Conservation (phyloP, 2,329 filamentous ascomycete genomes). For the Aspergillus latus region DNA sequence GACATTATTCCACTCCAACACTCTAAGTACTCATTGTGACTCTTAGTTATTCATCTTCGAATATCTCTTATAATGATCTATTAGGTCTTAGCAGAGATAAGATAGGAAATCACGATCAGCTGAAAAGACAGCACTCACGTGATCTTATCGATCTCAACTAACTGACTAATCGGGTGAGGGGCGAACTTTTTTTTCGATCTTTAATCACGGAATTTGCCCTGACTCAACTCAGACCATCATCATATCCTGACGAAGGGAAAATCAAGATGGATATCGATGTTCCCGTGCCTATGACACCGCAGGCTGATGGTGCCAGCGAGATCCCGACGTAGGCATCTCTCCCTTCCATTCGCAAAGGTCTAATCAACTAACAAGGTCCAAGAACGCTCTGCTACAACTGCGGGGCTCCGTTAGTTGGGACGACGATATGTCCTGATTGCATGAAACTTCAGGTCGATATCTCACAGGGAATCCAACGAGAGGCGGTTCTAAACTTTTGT, state of each 20-base stretch:
- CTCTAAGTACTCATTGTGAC: too few relatives aligned
- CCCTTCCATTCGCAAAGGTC: background rate
- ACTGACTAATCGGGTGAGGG: conserved; percentile 7
- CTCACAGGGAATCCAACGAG: conserved; percentile 16
- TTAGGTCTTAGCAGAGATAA: too few relatives aligned
- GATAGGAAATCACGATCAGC: too few relatives aligned
- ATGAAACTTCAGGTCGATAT: conserved; percentile 14
- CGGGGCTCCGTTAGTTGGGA: conserved; percentile 14
- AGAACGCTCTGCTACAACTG: conserved; percentile 16
- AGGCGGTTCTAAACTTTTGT: conserved; percentile 14
- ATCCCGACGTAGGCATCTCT: conserved; percentile 6
- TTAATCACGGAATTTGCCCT: background rate
- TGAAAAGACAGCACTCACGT: background rate
- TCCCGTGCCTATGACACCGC: conserved; percentile 12
- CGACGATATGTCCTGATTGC: conserved; percentile 15
- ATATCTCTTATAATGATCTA: too few relatives aligned
- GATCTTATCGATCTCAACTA: background rate
- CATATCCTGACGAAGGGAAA: background rate
- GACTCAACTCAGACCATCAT: background rate
- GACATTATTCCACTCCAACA: background rate
- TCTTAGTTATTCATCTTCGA: too few relatives aligned
- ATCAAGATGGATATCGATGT: conserved; percentile 14
- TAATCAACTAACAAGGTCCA: conserved; percentile 25
- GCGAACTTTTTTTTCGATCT: conserved; percentile 10
- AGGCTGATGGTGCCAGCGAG: background rate